These are phyloP conservation scores for Malassezia sp. DNA, from an alignment of 1,284 basidiomycete species.

Conservation along the genomic window DNA sequence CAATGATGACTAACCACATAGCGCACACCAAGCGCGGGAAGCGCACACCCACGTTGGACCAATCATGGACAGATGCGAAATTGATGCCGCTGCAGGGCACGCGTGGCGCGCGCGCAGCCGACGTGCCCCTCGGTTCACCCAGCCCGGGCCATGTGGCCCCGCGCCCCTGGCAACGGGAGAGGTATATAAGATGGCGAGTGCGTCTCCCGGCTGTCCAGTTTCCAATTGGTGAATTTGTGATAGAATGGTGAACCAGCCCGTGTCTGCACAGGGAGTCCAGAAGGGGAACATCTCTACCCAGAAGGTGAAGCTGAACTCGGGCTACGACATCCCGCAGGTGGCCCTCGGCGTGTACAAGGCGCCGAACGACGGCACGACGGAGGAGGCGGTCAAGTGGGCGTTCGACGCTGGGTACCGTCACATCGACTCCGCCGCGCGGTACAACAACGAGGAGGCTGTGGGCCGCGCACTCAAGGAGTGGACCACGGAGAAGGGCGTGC, in stretches of 20 bases:
- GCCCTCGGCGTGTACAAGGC: slow-evolving; percentile 46
- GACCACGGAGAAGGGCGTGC: slow-evolving; percentile 30
- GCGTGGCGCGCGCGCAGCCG: too few species aligned
- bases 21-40: too few species aligned
- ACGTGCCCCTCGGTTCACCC: too few species aligned
- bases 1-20: too few species aligned
- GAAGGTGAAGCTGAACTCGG: slow-evolving; percentile 41
- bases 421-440: slow-evolving; percentile 43
- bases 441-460: slow-evolving; percentile 46
- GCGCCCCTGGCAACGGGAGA: background rate
- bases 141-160: background rate
- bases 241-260: slow-evolving; percentile 1
- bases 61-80: too few species aligned
- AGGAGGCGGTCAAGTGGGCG: slow-evolving; percentile 44
- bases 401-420: slow-evolving; percentile 45
- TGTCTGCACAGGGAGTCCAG: slow-evolving; percentile 21
- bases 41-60: too few species aligned
- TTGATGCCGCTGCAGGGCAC: too few species aligned
- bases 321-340: slow-evolving; percentile 39
- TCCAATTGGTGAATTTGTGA: background rate
- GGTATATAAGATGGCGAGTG: background rate
- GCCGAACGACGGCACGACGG: slow-evolving; percentile 43
- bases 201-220: background rate
- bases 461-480: slow-evolving; percentile 43
- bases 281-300: slow-evolving; percentile 37